Base-by-base conservation (phyloP, 768 basidiomycete genomes). In the Mycena olivaceomarginata region DNA sequence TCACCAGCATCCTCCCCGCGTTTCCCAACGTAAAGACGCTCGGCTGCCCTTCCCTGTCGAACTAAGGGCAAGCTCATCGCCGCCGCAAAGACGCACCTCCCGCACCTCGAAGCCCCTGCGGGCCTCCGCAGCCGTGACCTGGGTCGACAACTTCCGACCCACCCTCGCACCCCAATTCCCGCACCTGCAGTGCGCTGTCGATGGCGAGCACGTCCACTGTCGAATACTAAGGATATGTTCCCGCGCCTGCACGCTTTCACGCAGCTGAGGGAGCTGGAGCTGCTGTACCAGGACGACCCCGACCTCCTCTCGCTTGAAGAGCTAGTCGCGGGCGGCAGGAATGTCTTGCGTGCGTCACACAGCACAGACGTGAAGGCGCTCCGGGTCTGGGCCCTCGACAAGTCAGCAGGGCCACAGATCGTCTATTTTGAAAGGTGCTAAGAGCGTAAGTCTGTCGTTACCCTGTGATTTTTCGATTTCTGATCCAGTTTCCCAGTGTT, bases 21-120 rank as follows among this genome's bases (percentile, higher is more conserved):
- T 75, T 75, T 56, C 74, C 74, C 40, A 75, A 75, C 41, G 25
- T 75, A 51, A 65, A 45, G 15, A 57, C 41, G 45, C 62, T 70
- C 53, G 40, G 62, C 12, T 43, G 62, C 31, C 51, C 68, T 2
- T 41, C 40, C 0, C 25, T 70, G 8, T 39, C 18, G 12, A 16
- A 16, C n/a, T 1, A 0, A 20, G 2, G 65, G 53, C 39, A 31
- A 5, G 0, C 39, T 56, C 10, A 40, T 65, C 3, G 1, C 15
- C 1, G 18, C 60, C 4, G 74, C 67, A 12, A 40, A 53, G 39
- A 2, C 20, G 13, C 37, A 43, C 12, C 40, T 64, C 7, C 74
- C 67, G 25, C 48, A 31, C 12, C 67, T 75, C 37, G 60, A 75
- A 8, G 67, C 59, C 1, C 31, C 69, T 22, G 31, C 67, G 12